phyloP scores from a whole-genome alignment of 805 yeast species.

The Suhomyces faveliae region DNA sequence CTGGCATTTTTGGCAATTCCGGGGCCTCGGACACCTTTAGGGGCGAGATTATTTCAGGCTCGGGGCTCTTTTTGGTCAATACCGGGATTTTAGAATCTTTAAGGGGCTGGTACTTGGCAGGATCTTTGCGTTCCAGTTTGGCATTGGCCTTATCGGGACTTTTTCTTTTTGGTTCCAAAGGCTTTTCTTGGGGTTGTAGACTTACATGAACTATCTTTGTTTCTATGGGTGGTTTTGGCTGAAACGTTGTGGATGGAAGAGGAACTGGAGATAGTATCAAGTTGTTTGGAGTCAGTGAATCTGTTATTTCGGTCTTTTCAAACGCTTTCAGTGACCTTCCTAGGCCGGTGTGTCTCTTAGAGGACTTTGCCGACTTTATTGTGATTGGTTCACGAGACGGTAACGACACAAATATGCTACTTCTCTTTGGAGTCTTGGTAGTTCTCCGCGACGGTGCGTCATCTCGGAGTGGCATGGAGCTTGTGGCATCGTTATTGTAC shows the following conservation, averaged over 20 bases:
- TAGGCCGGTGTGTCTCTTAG: constrained; percentile 5
- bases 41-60: background rate
- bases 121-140: background rate
- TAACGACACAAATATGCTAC: constrained; percentile 35
- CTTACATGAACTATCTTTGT: background rate
- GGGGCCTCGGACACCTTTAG: background rate
- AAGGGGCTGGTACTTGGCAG: background rate
- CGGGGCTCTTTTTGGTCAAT: background rate
- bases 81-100: background rate
- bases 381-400: constrained; percentile 41
- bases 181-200: background rate
- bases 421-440: constrained; percentile 28
- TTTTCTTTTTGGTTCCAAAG: background rate
- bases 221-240: background rate
- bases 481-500: background rate
- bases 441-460: constrained; percentile 8
- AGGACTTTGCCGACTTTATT: constrained; percentile 10
- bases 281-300: constrained; percentile 7
- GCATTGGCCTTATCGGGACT: background rate
- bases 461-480: constrained; percentile 17
- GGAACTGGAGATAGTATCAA: constrained; percentile 13
- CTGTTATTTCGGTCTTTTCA: constrained; percentile 14
- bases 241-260: constrained; percentile 4
- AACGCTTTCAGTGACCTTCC: constrained; percentile 19
- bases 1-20: background rate